These are phyloP conservation scores for Scutellaria galericulata DNA, from an alignment of 257 asterid species.

Conservation along the genomic window DNA sequence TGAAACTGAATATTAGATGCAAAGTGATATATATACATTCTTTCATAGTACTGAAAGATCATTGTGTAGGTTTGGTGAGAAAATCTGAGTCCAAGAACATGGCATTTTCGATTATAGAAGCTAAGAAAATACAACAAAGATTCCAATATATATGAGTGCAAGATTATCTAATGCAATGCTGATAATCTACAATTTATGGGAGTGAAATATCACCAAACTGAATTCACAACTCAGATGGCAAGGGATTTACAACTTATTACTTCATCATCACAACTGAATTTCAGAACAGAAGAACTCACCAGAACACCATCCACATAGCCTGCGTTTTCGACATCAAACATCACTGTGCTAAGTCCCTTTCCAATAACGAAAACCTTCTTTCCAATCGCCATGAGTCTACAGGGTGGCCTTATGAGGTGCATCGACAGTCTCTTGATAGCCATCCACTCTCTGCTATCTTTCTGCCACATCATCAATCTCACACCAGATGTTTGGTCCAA, in stretches of 20 bases:
- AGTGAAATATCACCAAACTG: background rate
- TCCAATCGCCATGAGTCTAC: slow-evolving; percentile 62
- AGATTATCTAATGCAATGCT: background rate
- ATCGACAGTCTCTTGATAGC: slow-evolving; percentile 60
- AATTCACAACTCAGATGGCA: slow-evolving; percentile 44
- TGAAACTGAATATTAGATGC: too few relatives aligned
- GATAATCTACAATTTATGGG: background rate
- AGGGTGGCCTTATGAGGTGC: slow-evolving; percentile 55
- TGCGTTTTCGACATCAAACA: slow-evolving; percentile 57
- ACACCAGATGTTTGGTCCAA: slow-evolving; percentile 71
- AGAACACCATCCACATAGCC: slow-evolving; percentile 48
- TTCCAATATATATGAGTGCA: background rate
- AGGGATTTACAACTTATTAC: slow-evolving; percentile 67
- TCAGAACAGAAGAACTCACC: slow-evolving; percentile 52
- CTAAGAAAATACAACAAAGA: slow-evolving; percentile 34
- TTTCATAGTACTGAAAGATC: background rate
- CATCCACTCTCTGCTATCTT: slow-evolving; percentile 56
- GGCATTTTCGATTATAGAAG: slow-evolving; percentile 18
- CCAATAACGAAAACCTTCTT: slow-evolving; percentile 70
- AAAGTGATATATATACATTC: too few relatives aligned
- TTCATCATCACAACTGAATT: slow-evolving; percentile 49
- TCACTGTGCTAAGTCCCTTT: slow-evolving; percentile 64
- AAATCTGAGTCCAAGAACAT: too few relatives aligned
- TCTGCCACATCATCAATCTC: slow-evolving; percentile 74
- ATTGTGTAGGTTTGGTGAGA: background rate